A percentile compares a stretch with the other conserved stretches of the same genome.
Evolutionary conservation across 1,139 yeast genomes (phyloP).

Genomic region (Suhomyces atakaporum): DNA sequence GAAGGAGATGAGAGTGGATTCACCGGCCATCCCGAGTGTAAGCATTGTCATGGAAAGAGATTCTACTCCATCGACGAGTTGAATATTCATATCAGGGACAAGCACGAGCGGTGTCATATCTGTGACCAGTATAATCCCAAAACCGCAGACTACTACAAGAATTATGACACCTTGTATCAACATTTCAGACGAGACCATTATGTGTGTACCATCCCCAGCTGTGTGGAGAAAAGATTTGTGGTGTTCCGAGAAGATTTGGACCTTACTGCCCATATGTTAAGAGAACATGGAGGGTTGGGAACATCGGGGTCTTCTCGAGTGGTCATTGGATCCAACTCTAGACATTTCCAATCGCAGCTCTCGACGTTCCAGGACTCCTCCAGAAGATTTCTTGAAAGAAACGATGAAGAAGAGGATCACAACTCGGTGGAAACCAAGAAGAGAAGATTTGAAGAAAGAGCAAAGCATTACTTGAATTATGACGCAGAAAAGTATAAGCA

Average conservation of each 20-base stretch:
- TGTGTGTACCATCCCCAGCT: conserved; percentile 76
- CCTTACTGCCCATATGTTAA: conserved; percentile 82
- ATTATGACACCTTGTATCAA: conserved; percentile 69
- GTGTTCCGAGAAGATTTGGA: conserved; percentile 89
- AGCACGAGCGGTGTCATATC: conserved; percentile 86
- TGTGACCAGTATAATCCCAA: conserved; percentile 74
- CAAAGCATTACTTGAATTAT: conserved; percentile 71
- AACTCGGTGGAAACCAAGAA: conserved; percentile 55
- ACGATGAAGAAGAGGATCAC: conserved; percentile 29
- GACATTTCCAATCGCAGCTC: conserved; percentile 65
- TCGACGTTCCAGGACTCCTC: conserved; percentile 51
- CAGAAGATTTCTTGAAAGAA: conserved; percentile 15
- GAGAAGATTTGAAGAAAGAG: conserved; percentile 78
- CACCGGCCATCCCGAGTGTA: conserved; percentile 87
- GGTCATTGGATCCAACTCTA: conserved; percentile 43
- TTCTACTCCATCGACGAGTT: conserved; percentile 91
- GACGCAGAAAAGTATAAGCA: conserved; percentile 46
- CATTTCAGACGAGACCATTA: conserved; percentile 79
- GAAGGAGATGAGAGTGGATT: conserved; percentile 71
- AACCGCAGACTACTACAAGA: conserved; percentile 73
- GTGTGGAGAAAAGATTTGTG: conserved; percentile 87
- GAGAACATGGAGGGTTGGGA: conserved; percentile 66
- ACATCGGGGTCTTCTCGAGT: conserved; percentile 48
- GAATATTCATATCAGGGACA: conserved; percentile 75
- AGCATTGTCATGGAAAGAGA: conserved; percentile 70